Evolutionary conservation across 1,284 basidiomycete species (phyloP).

Genomic region (Cryptococcus depauperatus): DNA sequence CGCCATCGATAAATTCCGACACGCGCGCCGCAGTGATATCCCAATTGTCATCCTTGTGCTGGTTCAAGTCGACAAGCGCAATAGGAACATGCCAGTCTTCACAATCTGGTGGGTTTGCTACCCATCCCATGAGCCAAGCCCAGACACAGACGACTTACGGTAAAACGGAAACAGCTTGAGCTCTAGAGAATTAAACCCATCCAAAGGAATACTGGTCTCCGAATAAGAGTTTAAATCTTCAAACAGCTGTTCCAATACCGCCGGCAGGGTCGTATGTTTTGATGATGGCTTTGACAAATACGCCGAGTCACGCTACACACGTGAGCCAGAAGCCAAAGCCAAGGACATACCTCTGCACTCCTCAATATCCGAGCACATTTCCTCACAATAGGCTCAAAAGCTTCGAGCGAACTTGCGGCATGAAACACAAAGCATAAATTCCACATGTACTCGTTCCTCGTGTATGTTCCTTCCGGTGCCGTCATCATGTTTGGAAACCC

Average conservation of each 20-base stretch:
- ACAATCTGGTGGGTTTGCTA: constrained; percentile 74
- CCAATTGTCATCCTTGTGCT: constrained; percentile 83
- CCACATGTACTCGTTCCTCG: constrained; percentile 83
- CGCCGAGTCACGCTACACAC: constrained; percentile 67
- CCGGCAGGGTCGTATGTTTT: constrained; percentile 60
- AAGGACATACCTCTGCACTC: constrained; percentile 66
- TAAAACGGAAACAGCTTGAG: constrained; percentile 95
- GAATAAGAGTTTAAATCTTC: constrained; percentile 96
- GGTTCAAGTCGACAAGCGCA: constrained; percentile 72
- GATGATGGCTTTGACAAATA: constrained; percentile 73
- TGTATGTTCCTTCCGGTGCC: constrained; percentile 53
- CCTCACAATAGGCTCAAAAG: constrained; percentile 91
- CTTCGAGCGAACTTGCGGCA: constrained; percentile 71
- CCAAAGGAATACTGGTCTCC: constrained; percentile 82
- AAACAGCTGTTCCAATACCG: constrained; percentile 90
- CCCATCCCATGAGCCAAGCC: neutral
- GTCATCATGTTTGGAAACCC: constrained; percentile 75
- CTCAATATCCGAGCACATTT: constrained; percentile 86
- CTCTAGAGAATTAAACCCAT: constrained; percentile 83
- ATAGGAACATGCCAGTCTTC: constrained; percentile 95
- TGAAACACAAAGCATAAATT: constrained; percentile 97
- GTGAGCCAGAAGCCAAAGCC: neutral
- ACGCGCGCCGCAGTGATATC: constrained; percentile 86
- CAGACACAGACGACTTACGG: constrained; percentile 39
- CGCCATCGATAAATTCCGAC: constrained; percentile 74